Conservation (phyloP, 2,329 filamentous ascomycete species). For the Neonectria sp. region DNA sequence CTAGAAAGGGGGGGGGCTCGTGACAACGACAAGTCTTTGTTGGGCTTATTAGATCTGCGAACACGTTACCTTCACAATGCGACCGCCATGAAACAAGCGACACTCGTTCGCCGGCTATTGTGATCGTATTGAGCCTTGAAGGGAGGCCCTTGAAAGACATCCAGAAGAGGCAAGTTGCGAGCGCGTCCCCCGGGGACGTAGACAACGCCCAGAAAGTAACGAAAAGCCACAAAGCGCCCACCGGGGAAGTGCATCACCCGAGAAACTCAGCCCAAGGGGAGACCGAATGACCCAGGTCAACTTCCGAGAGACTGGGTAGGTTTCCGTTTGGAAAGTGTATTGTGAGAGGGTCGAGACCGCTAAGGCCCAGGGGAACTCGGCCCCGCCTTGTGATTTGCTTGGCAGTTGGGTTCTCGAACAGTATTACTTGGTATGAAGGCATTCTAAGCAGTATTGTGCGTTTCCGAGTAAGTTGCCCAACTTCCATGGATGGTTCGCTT, state of each 20-base stretch:
- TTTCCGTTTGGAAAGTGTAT: slow-evolving; percentile 1
- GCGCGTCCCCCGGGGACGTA: background rate
- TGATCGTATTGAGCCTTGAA: background rate
- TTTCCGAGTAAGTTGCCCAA: background rate
- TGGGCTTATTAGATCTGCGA: background rate
- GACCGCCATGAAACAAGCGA: background rate
- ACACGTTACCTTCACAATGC: background rate
- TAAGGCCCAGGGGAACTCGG: background rate
- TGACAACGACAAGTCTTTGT: background rate
- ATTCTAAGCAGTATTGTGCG: too few relatives aligned
- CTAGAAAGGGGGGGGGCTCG: background rate
- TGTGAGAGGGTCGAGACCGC: background rate
- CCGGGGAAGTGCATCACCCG: background rate
- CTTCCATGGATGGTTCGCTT: background rate
- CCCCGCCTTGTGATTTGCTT: background rate
- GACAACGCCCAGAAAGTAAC: background rate
- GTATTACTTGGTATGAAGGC: too few relatives aligned
- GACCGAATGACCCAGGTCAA: background rate
- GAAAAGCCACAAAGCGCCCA: background rate
- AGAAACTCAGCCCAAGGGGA: background rate
- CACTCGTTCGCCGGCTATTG: background rate
- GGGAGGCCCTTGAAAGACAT: background rate
- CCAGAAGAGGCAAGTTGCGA: background rate
- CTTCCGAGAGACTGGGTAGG: background rate
- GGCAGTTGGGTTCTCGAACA: background rate